Conservation (phyloP, 495 filamentous ascomycete species). For the Penicillium coprophilum region DNA sequence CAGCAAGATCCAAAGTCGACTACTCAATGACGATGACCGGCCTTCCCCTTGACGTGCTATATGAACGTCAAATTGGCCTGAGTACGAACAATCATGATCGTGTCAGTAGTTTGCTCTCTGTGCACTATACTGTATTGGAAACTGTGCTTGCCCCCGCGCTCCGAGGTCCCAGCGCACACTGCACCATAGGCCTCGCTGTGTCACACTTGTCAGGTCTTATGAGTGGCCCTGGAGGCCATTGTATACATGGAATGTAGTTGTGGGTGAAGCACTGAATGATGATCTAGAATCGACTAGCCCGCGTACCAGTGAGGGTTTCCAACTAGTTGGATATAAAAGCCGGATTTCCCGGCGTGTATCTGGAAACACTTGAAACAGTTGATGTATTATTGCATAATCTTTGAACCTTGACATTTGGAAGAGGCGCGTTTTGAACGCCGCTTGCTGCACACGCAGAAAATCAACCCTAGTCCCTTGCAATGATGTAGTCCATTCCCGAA, state of each 20-base stretch:
- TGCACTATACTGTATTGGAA: not conserved
- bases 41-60: not conserved
- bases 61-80: not conserved
- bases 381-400: constrained; percentile 6
- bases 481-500: constrained; percentile 15
- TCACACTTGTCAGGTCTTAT: not conserved
- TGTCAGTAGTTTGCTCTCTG: not conserved
- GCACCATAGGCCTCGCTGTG: not conserved
- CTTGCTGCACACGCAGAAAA: constrained; percentile 7
- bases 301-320: not conserved
- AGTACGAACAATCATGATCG: not conserved
- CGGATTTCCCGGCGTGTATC: not conserved
- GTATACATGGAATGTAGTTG: not conserved
- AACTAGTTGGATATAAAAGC: not conserved
- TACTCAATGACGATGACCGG: not conserved
- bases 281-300: not conserved
- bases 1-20: constrained; percentile 2
- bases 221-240: not conserved
- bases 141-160: not conserved
- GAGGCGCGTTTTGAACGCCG: constrained; percentile 21
- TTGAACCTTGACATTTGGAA: constrained; percentile 9
- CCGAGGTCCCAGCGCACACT: not conserved
- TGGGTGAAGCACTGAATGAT: not conserved
- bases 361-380: not conserved
- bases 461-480: constrained; percentile 5